A percentile compares a stretch with the other conserved stretches of the same genome.
These are phyloP conservation scores for Venturia oleaginea DNA, from an alignment of 2,329 filamentous ascomycete genomes.

Conservation along the genomic window DNA sequence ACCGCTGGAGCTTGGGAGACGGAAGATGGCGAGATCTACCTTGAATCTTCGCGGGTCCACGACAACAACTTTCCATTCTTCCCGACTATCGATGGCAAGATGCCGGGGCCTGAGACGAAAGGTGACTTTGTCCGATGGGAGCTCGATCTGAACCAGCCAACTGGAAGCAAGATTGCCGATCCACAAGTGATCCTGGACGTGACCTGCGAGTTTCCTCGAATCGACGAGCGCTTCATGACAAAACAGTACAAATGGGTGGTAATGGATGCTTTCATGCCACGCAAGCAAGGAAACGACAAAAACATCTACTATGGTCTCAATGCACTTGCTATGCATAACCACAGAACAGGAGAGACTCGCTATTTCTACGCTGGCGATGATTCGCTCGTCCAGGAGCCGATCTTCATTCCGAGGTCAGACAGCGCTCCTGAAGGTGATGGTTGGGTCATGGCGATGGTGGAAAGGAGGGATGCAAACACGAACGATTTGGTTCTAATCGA, in stretches of 20 bases:
- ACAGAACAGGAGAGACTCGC: conserved; percentile 18
- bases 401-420: conserved; percentile 38
- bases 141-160: too few species aligned
- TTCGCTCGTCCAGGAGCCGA: conserved; percentile 41
- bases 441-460: conserved; percentile 38
- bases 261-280: conserved; percentile 24
- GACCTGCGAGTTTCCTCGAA: conserved; percentile 28
- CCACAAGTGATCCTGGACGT: neutral
- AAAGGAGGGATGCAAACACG: conserved; percentile 19
- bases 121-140: too few species aligned
- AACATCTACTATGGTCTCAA: conserved; percentile 19
- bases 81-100: too few species aligned
- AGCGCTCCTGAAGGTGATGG: conserved; percentile 39
- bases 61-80: too few species aligned
- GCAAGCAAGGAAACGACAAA: conserved; percentile 17
- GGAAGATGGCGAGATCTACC: conserved; percentile 21
- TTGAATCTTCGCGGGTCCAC: conserved; percentile 20
- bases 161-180: too few species aligned
- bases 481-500: conserved; percentile 28
- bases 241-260: conserved; percentile 24
- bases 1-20: conserved; percentile 24
- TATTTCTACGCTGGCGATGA: conserved; percentile 24
- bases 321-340: conserved; percentile 15
- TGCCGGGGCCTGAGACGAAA: too few species aligned
- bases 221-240: conserved; percentile 33